A percentile compares a stretch with the other conserved stretches of the same genome.
Evolutionary conservation across 257 asterid genomes (phyloP).

Genomic region (Cynanchum wilfordii): DNA sequence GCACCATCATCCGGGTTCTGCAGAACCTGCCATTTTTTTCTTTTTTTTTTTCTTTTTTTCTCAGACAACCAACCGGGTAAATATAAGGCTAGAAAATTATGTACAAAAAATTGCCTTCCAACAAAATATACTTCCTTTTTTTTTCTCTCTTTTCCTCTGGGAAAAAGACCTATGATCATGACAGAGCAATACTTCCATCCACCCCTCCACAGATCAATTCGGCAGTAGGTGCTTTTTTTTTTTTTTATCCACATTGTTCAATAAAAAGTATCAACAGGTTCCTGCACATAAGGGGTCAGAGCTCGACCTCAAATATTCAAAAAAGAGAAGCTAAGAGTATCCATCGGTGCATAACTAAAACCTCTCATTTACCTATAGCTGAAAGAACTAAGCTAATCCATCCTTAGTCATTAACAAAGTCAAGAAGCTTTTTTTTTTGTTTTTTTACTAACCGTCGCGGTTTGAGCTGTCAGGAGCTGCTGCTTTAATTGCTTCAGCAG

Average conservation of each 20-base stretch:
- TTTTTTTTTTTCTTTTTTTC: not conserved
- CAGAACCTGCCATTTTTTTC: constrained; percentile 17
- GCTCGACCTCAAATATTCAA: constrained; percentile 12
- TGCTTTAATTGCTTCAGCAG: constrained; percentile 72
- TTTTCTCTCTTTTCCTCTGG: constrained; percentile 11
- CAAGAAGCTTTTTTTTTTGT: constrained; percentile 11
- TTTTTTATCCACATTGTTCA: constrained; percentile 3
- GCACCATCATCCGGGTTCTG: constrained; percentile 30
- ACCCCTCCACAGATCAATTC: not conserved
- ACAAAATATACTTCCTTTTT: constrained; percentile 14
- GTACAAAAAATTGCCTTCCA: constrained; percentile 31
- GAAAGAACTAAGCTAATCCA: constrained; percentile 18
- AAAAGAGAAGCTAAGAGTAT: constrained; percentile 4
- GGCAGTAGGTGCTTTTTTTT: not conserved
- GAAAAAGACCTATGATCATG: constrained; percentile 19
- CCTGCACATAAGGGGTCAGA: constrained; percentile 9
- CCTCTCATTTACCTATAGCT: constrained; percentile 11
- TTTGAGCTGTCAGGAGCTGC: constrained; percentile 33
- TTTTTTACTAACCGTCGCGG: constrained; percentile 27
- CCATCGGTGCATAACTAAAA: constrained; percentile 5
- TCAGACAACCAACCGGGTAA: constrained; percentile 18
- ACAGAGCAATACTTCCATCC: constrained; percentile 32
- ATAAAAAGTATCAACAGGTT: not conserved
- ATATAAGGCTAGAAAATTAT: constrained; percentile 20
- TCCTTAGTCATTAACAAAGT: constrained; percentile 16